Base-by-base conservation (phyloP, 495 filamentous ascomycete genomes). In the Haplographium delicatum region DNA sequence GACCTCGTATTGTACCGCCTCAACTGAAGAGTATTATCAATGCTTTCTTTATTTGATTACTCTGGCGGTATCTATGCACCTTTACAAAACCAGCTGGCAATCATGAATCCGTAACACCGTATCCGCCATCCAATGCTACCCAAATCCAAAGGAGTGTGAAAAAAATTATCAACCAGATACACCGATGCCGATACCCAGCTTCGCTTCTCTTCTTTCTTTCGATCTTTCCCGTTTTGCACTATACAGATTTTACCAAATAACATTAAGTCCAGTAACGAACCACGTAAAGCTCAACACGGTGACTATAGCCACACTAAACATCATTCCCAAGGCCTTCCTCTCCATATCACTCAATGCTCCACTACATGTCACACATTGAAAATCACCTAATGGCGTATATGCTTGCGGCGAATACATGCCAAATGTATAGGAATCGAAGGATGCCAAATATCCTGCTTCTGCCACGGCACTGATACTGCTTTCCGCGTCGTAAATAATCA, bases 281-380 rank as follows among this genome's bases (percentile, higher is more conserved):
- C 89, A 96, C 43, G 86, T 86, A 63, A 96, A 95, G 38, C 88
- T 88, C 23, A 86, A 54, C 10, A 95, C 69, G 6, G 90, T 95
- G 38, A 93, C 69, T 16, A 76, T 53, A 34, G 76, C 79, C 86
- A 94, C 94, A 43, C 80, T 78, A 38, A 91, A 47, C 45, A 85
- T 75, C 51, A 88, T 85, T 38, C 83, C 81, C 6, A 97, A 56
- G 2, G 83, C 84, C 50, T 82, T 74, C 33, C 70, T 69, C 37
- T 91, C 84, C 54, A 81, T 70, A 37, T 74, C 71, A 6, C 80
- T 81, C 24, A 85, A 50, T 7, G 85, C 89, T 19, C 70, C 78
- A 66, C 70, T 88, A 74, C 90, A 96, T 15, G 84, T 88, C 0
- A 80, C 81, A 60, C 69, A 80, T 70, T 68, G 70, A 64, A 63